Percentiles rank a stretch among this genome's conserved stretches.
These are phyloP conservation scores for Craspedostauros australis DNA, from an alignment of 108 stramenopile species.

Conservation along the genomic window DNA sequence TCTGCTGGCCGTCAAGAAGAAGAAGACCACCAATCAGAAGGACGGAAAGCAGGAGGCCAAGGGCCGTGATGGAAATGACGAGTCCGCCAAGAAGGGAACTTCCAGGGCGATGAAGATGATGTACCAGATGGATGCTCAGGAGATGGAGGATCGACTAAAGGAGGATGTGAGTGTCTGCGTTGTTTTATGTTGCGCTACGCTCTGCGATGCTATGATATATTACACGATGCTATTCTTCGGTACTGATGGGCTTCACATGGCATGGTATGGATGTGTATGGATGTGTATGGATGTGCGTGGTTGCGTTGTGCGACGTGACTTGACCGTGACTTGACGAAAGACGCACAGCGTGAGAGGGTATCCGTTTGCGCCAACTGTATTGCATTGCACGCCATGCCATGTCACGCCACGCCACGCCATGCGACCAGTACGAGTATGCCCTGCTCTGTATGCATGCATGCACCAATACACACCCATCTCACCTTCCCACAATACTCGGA, in stretches of 20 bases:
- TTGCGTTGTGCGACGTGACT: too few species aligned
- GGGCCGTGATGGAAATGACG: constrained; percentile 71
- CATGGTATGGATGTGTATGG: too few species aligned
- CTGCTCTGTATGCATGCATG: too few species aligned
- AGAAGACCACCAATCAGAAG: constrained; percentile 48
- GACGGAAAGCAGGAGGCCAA: constrained; percentile 65
- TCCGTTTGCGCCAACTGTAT: too few species aligned
- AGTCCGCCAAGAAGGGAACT: constrained; percentile 53
- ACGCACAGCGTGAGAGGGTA: too few species aligned
- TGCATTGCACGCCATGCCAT: neutral
- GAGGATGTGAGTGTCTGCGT: constrained; percentile 56
- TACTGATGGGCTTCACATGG: too few species aligned
- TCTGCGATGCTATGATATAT: neutral
- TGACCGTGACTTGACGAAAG: too few species aligned
- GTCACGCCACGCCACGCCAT: neutral
- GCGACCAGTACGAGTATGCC: too few species aligned
- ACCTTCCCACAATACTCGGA: neutral
- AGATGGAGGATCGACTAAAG: constrained; percentile 77
- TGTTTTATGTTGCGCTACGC: neutral
- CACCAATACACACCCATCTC: neutral
- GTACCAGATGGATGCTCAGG: constrained; percentile 59
- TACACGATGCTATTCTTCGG: neutral
- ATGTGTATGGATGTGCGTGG: too few species aligned
- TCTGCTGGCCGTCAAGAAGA: constrained; percentile 66
- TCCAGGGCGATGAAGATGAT: constrained; percentile 82